Base-by-base conservation (phyloP, 139 green algal species). In the Eudorina sp. region DNA sequence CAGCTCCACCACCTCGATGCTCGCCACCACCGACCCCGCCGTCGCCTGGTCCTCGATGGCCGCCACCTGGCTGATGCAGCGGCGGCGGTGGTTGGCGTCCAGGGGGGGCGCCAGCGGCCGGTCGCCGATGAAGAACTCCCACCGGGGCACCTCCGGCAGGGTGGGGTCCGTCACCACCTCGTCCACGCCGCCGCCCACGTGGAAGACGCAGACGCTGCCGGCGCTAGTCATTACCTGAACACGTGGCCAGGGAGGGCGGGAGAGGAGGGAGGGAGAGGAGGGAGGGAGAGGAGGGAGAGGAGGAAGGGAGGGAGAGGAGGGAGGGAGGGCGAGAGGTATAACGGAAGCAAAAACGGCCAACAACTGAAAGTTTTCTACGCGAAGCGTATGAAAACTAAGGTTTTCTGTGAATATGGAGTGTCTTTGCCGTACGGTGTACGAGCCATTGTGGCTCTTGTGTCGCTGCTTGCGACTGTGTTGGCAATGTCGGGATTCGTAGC, bases 101-200 rank as follows among this genome's bases (percentile, higher is more conserved):
- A 89, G 31, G 27, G 53, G 31, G 29, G 90, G 90, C 4, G 90
- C 90, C 68, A 93, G 74, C 16, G 90, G 90, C 13, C 85, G 72
- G 91, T 96, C 95, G 0, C 92, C 95, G 25, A 97, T 92, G 88
- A 97, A 96, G 83, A 94, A 97, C 89, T 97, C 95, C 95, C 95
- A 97, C 25, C 92, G 91, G 29, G 92, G 89, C 21, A 94, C 72
- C 38, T 92, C 90, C 0, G 66, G 40, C 48, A 81, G 36, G 83
- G 90, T 68, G 77, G 70, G 79, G 80, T 92, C 82, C 14, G 60
- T 40, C 19, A 88, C n/a, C n/a, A n/a, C 76, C 29, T 91, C 72
- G 78, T 96, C 91, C n/a, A 92, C 51, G 31, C 85, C 88, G 19
- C 95, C 95, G 31, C 94, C 94, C 46, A 96, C 90, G 74, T 96